These are phyloP conservation scores for Candida arabinofermentans DNA, from an alignment of 805 yeast genomes.

Conservation along the genomic window DNA sequence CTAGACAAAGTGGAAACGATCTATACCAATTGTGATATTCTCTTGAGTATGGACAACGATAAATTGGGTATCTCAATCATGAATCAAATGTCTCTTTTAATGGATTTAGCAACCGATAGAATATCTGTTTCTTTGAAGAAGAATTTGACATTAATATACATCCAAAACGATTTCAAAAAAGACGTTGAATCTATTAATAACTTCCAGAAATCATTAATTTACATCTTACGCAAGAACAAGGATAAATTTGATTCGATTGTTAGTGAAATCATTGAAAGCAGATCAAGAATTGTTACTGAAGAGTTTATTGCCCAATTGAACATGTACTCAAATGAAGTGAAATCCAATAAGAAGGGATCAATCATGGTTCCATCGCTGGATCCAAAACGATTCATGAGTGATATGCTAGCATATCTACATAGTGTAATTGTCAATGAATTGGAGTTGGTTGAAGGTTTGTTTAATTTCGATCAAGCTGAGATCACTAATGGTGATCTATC, in stretches of 20 bases:
- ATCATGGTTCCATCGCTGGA: constrained; percentile 70
- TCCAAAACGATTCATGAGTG: constrained; percentile 79
- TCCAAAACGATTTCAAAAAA: constrained; percentile 14
- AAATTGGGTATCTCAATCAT: constrained; percentile 63
- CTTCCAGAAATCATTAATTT: constrained; percentile 30
- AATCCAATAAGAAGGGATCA: constrained; percentile 32
- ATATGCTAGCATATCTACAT: constrained; percentile 83
- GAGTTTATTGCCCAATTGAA: constrained; percentile 62
- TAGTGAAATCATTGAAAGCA: constrained; percentile 58
- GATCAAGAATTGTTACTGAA: constrained; percentile 59
- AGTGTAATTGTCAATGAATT: constrained; percentile 81
- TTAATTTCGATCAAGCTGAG: constrained; percentile 37
- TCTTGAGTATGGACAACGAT: constrained; percentile 68
- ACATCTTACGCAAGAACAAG: constrained; percentile 34
- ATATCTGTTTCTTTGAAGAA: constrained; percentile 38
- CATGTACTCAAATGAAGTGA: constrained; percentile 29
- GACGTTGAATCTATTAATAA: constrained; percentile 18
- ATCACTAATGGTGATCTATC: constrained; percentile 18
- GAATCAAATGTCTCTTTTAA: constrained; percentile 47
- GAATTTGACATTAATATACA: constrained; percentile 26
- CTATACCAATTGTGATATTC: constrained; percentile 61
- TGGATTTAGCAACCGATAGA: constrained; percentile 52
- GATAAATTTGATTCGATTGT: constrained; percentile 57
- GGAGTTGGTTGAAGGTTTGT: constrained; percentile 65
- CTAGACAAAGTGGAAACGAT: constrained; percentile 61